These are phyloP conservation scores for Nelumbo lutea DNA, from an alignment of 164 flowering plant genomes.

Conservation along the genomic window DNA sequence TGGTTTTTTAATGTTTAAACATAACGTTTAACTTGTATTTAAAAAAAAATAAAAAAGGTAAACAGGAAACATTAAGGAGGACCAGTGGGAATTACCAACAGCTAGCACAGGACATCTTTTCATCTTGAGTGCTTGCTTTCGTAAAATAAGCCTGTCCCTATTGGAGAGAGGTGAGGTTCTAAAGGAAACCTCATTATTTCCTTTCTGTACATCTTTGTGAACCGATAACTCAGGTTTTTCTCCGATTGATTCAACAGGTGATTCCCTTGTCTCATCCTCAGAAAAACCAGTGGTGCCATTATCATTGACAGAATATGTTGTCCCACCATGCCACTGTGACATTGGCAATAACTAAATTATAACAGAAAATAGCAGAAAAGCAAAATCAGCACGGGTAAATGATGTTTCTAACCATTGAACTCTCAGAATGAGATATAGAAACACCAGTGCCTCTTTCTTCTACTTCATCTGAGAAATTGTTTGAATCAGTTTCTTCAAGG, in stretches of 20 bases:
- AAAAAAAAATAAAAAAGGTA: not conserved
- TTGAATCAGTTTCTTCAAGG: conserved; percentile 7
- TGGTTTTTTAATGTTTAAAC: no score
- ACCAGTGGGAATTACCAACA: conserved; percentile 52
- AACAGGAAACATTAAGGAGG: not conserved
- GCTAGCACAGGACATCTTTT: conserved; percentile 78
- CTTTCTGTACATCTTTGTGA: conserved; percentile 6
- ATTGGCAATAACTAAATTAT: conserved; percentile 1
- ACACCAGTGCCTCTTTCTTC: conserved; percentile 11
- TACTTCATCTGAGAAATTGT: not conserved
- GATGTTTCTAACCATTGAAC: conserved; percentile 11
- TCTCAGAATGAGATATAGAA: conserved; percentile 12
- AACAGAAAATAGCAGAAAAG: not conserved
- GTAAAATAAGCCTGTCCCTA: conserved; percentile 76
- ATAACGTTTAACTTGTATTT: not conserved
- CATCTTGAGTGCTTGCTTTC: conserved; percentile 81
- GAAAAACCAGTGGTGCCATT: conserved; percentile 11
- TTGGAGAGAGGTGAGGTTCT: conserved; percentile 55
- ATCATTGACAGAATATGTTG: conserved; percentile 7
- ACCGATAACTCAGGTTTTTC: conserved; percentile 12
- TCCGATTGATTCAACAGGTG: conserved; percentile 14
- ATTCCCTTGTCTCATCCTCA: conserved; percentile 12
- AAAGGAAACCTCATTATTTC: conserved; percentile 11
- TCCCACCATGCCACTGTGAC: conserved; percentile 20
- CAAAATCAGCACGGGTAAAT: not conserved